Percentiles rank a stretch among this genome's conserved stretches.
These are phyloP conservation scores for Medicago lupulina DNA, from an alignment of 306 rosid genomes.

Conservation along the genomic window DNA sequence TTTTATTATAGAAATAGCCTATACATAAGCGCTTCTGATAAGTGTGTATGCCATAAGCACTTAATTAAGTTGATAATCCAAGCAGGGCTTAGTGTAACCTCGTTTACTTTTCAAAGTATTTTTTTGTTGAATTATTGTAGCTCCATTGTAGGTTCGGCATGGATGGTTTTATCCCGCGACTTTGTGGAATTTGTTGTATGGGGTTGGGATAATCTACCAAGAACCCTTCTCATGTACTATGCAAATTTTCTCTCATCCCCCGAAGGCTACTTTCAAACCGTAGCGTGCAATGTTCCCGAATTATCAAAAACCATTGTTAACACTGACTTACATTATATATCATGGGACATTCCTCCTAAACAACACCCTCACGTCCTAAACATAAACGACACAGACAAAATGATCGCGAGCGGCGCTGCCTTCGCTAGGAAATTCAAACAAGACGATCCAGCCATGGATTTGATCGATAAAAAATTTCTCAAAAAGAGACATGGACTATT, in stretches of 20 bases:
- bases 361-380: conserved; percentile 90
- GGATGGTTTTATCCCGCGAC: conserved; percentile 84
- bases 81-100: neutral
- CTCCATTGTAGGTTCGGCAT: conserved; percentile 85
- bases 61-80: neutral
- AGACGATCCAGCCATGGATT: conserved; percentile 67
- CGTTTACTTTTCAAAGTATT: neutral
- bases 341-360: conserved; percentile 88
- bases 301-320: conserved; percentile 71
- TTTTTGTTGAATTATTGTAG: conserved; percentile 18
- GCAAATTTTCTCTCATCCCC: conserved; percentile 91
- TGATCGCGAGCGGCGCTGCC: conserved; percentile 80
- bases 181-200: conserved; percentile 78
- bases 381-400: conserved; percentile 69
- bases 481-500: conserved; percentile 55
- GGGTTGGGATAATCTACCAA: conserved; percentile 99
- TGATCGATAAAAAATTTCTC: conserved; percentile 66
- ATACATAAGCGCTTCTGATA: neutral
- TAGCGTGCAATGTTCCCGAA: conserved; percentile 80
- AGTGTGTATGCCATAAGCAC: neutral
- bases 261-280: conserved; percentile 96
- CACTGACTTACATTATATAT: conserved; percentile 80
- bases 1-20: neutral
- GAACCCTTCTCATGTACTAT: conserved; percentile 95
- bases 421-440: conserved; percentile 76